Percentiles rank a stretch among this genome's conserved stretches.
phyloP scores from a whole-genome alignment of 2,329 filamentous ascomycete genomes.

The Orbilia ellipsospora region DNA sequence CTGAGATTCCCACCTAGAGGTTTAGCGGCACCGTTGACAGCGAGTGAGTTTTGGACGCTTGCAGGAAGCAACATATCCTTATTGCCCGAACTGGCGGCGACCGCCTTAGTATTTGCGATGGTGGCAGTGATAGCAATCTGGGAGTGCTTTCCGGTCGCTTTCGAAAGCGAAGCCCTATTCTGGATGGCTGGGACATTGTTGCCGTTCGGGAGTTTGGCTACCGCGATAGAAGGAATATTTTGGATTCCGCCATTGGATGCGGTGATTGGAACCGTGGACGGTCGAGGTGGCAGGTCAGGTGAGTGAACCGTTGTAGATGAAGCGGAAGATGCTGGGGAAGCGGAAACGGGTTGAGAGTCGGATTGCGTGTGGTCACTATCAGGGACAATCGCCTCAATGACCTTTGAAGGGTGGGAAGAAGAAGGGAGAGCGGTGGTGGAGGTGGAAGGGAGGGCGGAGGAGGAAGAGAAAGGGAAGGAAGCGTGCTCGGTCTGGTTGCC shows the following conservation, averaged over 20 bases:
- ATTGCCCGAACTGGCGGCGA: conserved; percentile 49
- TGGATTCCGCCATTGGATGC: conserved; percentile 10
- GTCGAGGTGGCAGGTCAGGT: conserved; percentile 32
- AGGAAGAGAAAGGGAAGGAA: conserved; percentile 7
- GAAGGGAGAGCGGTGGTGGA: neutral
- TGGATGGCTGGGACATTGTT: conserved; percentile 4
- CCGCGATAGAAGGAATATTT: conserved; percentile 41
- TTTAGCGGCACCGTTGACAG: conserved; percentile 6
- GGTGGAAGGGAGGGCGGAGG: conserved; percentile 4
- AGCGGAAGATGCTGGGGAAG: neutral
- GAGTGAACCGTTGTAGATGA: neutral
- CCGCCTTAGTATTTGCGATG: conserved; percentile 53
- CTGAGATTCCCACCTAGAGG: conserved; percentile 13
- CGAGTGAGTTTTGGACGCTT: conserved; percentile 24
- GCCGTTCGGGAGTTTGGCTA: conserved; percentile 36
- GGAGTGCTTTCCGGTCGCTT: conserved; percentile 49
- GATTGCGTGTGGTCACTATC: conserved; percentile 10
- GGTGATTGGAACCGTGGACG: conserved; percentile 15
- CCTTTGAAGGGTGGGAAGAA: conserved; percentile 6
- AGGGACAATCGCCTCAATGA: neutral
- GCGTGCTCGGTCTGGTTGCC: conserved; percentile 44
- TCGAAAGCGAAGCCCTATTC: conserved; percentile 29
- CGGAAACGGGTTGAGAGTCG: conserved; percentile 10
- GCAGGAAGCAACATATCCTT: conserved; percentile 53
- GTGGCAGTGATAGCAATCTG: conserved; percentile 50